These are phyloP conservation scores for Salix exigua DNA, from an alignment of 345 rosid species.

Conservation along the genomic window DNA sequence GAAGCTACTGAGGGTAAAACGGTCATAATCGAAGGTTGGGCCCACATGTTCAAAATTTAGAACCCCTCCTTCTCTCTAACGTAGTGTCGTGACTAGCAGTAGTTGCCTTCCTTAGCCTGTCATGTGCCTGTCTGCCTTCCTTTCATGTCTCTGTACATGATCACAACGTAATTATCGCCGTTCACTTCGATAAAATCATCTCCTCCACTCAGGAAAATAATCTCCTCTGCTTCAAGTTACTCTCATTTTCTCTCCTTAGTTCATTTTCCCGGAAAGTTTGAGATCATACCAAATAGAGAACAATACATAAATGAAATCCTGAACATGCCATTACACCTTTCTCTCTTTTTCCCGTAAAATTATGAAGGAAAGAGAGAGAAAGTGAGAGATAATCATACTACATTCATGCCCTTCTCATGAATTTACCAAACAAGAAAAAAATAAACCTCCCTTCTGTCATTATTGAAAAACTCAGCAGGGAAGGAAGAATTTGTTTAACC, in stretches of 20 bases:
- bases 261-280: not conserved
- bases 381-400: too few relatives aligned
- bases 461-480: too few relatives aligned
- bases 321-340: not conserved
- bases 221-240: not conserved
- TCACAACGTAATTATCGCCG: constrained; percentile 10
- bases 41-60: not conserved
- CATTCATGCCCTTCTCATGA: too few relatives aligned
- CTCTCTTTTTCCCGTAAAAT: constrained; percentile 1
- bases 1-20: too few relatives aligned
- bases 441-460: too few relatives aligned
- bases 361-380: not conserved
- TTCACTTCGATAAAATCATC: not conserved
- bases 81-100: too few relatives aligned
- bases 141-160: not conserved
- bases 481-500: too few relatives aligned
- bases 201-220: not conserved
- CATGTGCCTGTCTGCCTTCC: not conserved
- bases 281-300: not conserved
- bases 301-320: not conserved
- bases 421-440: too few relatives aligned
- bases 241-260: not conserved
- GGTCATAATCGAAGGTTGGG: not conserved
- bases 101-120: not conserved
- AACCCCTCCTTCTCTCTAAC: too few relatives aligned